Evolutionary conservation across 208 protist genomes (phyloP).

Genomic region (Crithidia mellificae): DNA sequence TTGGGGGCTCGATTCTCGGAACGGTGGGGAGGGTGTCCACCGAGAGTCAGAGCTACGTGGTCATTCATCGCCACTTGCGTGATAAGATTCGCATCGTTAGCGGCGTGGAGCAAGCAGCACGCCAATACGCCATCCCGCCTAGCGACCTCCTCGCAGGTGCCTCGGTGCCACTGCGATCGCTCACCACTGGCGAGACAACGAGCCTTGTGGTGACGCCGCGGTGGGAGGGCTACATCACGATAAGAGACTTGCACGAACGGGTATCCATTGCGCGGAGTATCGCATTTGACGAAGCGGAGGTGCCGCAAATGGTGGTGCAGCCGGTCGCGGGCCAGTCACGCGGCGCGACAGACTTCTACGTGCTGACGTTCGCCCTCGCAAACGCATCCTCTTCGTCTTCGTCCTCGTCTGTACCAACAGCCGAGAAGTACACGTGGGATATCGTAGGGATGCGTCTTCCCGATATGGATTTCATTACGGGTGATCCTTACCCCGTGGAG

Average conservation of each 20-base stretch:
- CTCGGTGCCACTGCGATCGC: not conserved
- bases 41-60: constrained; percentile 8
- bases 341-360: not conserved
- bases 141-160: not conserved
- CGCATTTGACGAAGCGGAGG: not conserved
- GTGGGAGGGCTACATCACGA: not conserved
- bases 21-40: not conserved
- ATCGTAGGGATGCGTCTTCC: constrained; percentile 2
- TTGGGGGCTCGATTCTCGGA: too few relatives aligned
- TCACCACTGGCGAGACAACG: not conserved
- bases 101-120: not conserved
- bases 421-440: constrained; percentile 6
- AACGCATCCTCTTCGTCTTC: not conserved
- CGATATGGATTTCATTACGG: not conserved
- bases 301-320: not conserved
- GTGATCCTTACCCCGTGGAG: too few relatives aligned
- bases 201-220: constrained; percentile 3
- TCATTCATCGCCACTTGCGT: constrained; percentile 12
- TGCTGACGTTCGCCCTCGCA: not conserved
- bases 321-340: not conserved
- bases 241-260: not conserved
- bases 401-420: not conserved
- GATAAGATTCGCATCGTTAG: not conserved
- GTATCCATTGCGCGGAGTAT: not conserved
- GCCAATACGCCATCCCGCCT: not conserved